Evolutionary conservation across 306 rosid species (phyloP).

Genomic region (Alnus glutinosa): DNA sequence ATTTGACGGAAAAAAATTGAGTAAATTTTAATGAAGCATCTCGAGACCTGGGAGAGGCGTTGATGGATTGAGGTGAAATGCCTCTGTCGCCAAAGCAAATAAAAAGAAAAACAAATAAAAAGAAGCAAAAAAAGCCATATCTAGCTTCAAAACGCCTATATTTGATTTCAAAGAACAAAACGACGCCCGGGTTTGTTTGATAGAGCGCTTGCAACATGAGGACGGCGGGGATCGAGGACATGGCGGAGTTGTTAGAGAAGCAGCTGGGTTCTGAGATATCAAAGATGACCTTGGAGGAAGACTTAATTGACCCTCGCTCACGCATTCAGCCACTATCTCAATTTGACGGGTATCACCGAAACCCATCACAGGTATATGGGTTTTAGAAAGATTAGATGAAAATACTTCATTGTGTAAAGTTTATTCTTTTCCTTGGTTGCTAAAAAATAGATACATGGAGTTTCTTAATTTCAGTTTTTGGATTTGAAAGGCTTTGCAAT

Average conservation of each 20-base stretch:
- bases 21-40: too few species aligned
- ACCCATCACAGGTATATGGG: slow-evolving; percentile 74
- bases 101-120: too few species aligned
- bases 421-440: not conserved
- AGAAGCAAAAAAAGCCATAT: too few species aligned
- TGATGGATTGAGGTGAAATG: too few species aligned
- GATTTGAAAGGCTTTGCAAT: slow-evolving; percentile 6
- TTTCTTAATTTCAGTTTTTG: not conserved
- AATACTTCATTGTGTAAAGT: not conserved
- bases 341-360: slow-evolving; percentile 89
- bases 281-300: slow-evolving; percentile 82
- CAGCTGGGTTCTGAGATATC: slow-evolving; percentile 84
- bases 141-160: too few species aligned
- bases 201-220: slow-evolving; percentile 92
- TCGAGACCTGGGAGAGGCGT: too few species aligned
- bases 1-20: too few species aligned
- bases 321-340: slow-evolving; percentile 87
- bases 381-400: not conserved
- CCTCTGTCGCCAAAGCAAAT: too few species aligned
- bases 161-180: too few species aligned
- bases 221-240: slow-evolving; percentile 75
- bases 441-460: not conserved
- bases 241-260: slow-evolving; percentile 81
- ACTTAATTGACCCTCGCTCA: slow-evolving; percentile 81
- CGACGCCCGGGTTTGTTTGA: slow-evolving; percentile 9